Conservation (phyloP, 495 filamentous ascomycete genomes). For the Pyrenopolyporus hunteri region DNA sequence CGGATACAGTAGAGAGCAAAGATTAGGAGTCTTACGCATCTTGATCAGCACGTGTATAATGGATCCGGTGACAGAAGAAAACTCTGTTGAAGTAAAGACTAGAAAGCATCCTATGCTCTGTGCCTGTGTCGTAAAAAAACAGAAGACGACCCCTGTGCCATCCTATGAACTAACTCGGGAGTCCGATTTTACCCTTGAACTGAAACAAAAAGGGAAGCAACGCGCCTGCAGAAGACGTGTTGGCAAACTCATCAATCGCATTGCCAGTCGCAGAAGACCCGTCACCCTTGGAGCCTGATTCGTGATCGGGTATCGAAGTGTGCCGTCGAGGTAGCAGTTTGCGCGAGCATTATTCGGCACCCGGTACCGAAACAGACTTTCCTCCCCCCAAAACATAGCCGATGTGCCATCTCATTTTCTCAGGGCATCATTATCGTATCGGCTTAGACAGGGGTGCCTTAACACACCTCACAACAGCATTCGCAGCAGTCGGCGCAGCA, state of each 20-base stretch:
- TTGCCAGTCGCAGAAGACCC: neutral
- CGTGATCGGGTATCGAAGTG: slow-evolving; percentile 8
- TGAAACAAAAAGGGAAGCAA: slow-evolving; percentile 7
- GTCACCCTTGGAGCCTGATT: neutral
- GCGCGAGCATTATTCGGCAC: slow-evolving; percentile 14
- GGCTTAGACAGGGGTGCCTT: slow-evolving; percentile 16
- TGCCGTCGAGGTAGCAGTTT: slow-evolving; percentile 13
- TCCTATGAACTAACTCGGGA: slow-evolving; percentile 22
- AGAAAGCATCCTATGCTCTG: slow-evolving; percentile 17
- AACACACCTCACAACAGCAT: slow-evolving; percentile 64
- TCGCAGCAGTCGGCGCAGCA: slow-evolving; percentile 76
- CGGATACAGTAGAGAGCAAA: too few species aligned
- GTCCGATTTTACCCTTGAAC: slow-evolving; percentile 15
- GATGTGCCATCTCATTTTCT: slow-evolving; percentile 10
- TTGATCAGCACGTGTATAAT: neutral
- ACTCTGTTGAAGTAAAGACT: slow-evolving; percentile 15
- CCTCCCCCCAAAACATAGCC: neutral
- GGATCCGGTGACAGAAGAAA: slow-evolving; percentile 21
- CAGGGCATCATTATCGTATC: slow-evolving; percentile 22
- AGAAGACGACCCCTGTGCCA: slow-evolving; percentile 15
- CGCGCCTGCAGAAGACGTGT: slow-evolving; percentile 1
- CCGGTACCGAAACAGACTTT: neutral
- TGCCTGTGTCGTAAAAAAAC: slow-evolving; percentile 26
- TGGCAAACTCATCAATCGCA: slow-evolving; percentile 1
- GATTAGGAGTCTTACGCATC: neutral